Base-by-base conservation (phyloP, 2,329 filamentous ascomycete genomes). In the Trichoderma citrinoviride region DNA sequence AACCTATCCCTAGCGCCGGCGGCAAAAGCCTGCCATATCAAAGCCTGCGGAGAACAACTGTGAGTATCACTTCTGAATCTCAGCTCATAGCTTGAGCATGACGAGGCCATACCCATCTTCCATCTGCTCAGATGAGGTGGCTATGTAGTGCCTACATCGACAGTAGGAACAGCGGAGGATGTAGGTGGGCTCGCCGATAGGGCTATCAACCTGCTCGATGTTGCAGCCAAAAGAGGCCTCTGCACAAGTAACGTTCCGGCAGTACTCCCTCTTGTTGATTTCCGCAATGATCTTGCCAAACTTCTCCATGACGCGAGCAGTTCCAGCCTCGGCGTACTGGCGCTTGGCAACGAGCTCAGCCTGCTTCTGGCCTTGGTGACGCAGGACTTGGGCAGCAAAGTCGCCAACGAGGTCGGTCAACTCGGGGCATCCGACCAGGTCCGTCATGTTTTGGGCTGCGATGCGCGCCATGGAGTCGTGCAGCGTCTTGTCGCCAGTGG, bases 1-100 rank as follows among this genome's bases (percentile, higher is more conserved):
- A 68, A 71, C 66, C 67, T 44, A 23, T 53, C 69, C 67, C 72
- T 70, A 74, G 72, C 70, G 63, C 57, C 69, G 71, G 72, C 72
- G 72, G 71, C 71, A 52, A 73, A 74, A 70, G 58, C 58, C 62
- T 44, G 33, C 56, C 70, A 73, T 72, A 72, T 67, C 61, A 52
- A 44, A 49, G 33, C 33, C 33, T 37, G 33, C 33, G 12, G 33
- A 37, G 12, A 37, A 37, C 33, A 37, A 37, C 12, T 14, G 33
- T 37, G 33, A 37, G 33, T 14, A 37, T 37, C 33, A 37, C 33
- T 37, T 37, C 33, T 37, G 33, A 5, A 10, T 12, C 3, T 37
- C 33, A 37, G 10, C 8, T 5, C 4, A 37, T 37, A 12, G 33
- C 14, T 37, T 37, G 33, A 37, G 33, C 33, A 12, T 37, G 33